These are phyloP conservation scores for Hirsutella rhossiliensis DNA, from an alignment of 2,329 filamentous ascomycete genomes.

Conservation along the genomic window DNA sequence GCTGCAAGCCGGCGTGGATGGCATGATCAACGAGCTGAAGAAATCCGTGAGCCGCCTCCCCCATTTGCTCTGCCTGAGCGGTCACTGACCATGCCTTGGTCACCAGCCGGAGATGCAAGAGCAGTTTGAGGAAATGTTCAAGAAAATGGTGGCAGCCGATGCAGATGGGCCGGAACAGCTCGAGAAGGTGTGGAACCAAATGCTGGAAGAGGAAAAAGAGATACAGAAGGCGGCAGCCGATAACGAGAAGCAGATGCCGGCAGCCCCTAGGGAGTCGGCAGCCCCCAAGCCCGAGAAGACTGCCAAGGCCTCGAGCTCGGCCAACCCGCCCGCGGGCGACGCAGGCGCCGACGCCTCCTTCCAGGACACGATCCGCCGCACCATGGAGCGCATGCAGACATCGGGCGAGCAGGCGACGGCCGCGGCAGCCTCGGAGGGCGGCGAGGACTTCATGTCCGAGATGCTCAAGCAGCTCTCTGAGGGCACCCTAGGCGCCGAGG, in stretches of 20 bases:
- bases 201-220: too few relatives aligned
- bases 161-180: conserved; percentile 1
- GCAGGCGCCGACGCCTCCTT: conserved; percentile 50
- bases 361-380: conserved; percentile 83
- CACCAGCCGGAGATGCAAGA: conserved; percentile 57
- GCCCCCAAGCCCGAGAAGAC: background rate
- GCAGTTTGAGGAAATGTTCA: conserved; percentile 68
- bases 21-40: conserved; percentile 62
- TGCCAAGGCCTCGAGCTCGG: conserved; percentile 7
- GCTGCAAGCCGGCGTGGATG: conserved; percentile 82
- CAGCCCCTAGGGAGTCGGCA: too few relatives aligned
- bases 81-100: background rate
- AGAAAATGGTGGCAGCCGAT: conserved; percentile 51
- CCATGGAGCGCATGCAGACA: conserved; percentile 91
- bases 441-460: conserved; percentile 78
- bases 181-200: too few relatives aligned
- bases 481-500: conserved; percentile 49
- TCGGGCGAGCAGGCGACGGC: conserved; percentile 79
- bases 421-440: conserved; percentile 53
- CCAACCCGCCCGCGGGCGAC: conserved; percentile 15
- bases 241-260: too few relatives aligned
- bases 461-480: conserved; percentile 70
- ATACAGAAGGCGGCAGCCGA: too few relatives aligned
- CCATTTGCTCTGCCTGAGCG: too few relatives aligned
- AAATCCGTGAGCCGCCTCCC: conserved; percentile 34